A percentile compares a stretch with the other conserved stretches of the same genome.
Conservation (phyloP, 768 basidiomycete species). For the Mycena galericulata region DNA sequence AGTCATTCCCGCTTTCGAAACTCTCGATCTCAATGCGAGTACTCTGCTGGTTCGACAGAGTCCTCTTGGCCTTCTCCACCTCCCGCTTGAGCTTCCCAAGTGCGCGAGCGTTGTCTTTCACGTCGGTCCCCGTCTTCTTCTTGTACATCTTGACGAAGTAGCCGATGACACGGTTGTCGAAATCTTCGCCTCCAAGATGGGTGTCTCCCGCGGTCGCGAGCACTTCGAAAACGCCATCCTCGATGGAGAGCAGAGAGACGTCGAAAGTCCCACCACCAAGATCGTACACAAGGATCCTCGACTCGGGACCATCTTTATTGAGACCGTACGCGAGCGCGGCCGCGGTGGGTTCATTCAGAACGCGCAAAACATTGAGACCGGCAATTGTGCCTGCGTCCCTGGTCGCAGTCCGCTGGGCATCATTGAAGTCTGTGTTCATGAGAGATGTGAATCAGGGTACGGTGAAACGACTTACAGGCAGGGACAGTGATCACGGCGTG, state of each 20-base stretch:
- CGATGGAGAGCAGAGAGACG: slow-evolving; percentile 76
- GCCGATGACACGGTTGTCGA: slow-evolving; percentile 80
- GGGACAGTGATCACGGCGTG: slow-evolving; percentile 72
- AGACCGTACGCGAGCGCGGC: slow-evolving; percentile 80
- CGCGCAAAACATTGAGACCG: slow-evolving; percentile 72
- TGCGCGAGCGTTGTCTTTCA: slow-evolving; percentile 70
- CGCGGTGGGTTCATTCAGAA: slow-evolving; percentile 79
- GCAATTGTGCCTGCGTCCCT: slow-evolving; percentile 77
- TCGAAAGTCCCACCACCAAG: slow-evolving; percentile 82
- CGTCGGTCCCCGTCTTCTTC: slow-evolving; percentile 73
- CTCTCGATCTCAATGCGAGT: slow-evolving; percentile 75
- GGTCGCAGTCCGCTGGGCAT: slow-evolving; percentile 75
- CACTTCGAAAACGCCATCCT: slow-evolving; percentile 78
- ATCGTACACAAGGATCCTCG: slow-evolving; percentile 76
- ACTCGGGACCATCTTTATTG: slow-evolving; percentile 68
- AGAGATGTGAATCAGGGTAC: slow-evolving; percentile 39
- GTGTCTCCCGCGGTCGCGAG: slow-evolving; percentile 80
- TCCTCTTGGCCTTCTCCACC: slow-evolving; percentile 81
- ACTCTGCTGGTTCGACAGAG: slow-evolving; percentile 61
- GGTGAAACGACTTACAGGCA: slow-evolving; percentile 54
- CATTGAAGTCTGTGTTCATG: slow-evolving; percentile 65
- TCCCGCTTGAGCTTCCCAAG: slow-evolving; percentile 79
- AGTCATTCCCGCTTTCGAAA: slow-evolving; percentile 81
- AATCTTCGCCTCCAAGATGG: slow-evolving; percentile 79
- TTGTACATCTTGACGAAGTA: slow-evolving; percentile 78